phyloP scores from a whole-genome alignment of 129 eudicot species.

The Artemisia argyi region DNA sequence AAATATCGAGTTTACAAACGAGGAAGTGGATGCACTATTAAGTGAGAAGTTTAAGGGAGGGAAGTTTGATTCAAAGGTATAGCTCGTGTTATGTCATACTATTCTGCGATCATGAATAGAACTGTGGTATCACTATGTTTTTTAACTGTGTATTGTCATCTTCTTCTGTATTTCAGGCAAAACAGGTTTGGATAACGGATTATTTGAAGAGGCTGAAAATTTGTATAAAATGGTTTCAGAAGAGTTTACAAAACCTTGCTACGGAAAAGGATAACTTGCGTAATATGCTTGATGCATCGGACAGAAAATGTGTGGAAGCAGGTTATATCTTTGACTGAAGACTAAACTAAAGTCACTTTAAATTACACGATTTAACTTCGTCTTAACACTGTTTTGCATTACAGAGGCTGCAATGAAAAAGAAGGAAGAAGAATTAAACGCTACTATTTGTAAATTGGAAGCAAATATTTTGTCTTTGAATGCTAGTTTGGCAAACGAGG shows the following conservation, averaged over 20 bases:
- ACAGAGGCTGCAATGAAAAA: conserved; percentile 47
- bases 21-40: conserved; percentile 50
- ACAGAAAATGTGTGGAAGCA: conserved; percentile 38
- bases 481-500: conserved; percentile 46
- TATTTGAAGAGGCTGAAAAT: conserved; percentile 44
- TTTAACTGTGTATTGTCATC: neutral
- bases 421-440: conserved; percentile 54
- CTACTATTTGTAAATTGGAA: conserved; percentile 41
- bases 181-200: conserved; percentile 41
- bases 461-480: conserved; percentile 30
- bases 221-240: conserved; percentile 57
- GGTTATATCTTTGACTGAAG: conserved; percentile 31
- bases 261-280: conserved; percentile 47
- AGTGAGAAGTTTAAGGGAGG: conserved; percentile 47
- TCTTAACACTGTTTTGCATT: neutral
- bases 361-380: neutral
- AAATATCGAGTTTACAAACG: conserved; percentile 35
- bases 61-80: conserved; percentile 59
- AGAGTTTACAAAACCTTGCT: conserved; percentile 34
- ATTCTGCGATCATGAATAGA: neutral
- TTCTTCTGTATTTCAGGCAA: conserved; percentile 30
- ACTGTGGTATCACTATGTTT: conserved; percentile 1
- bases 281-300: conserved; percentile 37
- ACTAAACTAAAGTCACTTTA: neutral
- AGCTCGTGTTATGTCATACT: neutral